Evolutionary conservation across 352 stramenopile genomes (phyloP).

Genomic region (Phytopythium aichiense): DNA sequence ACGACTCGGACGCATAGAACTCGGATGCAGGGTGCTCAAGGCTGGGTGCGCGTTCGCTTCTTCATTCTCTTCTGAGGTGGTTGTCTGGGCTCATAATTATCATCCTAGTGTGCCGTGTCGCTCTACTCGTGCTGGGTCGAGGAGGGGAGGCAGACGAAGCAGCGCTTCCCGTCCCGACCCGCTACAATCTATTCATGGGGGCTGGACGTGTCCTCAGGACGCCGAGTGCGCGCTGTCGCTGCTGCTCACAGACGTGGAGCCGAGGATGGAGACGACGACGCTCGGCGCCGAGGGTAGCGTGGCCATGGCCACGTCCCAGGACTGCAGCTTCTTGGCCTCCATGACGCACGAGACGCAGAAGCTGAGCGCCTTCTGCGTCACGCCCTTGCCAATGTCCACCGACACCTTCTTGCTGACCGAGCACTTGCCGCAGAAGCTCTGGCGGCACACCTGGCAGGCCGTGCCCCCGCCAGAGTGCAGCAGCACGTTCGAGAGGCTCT

Average conservation of each 20-base stretch:
- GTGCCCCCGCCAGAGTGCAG: constrained; percentile 22
- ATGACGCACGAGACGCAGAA: constrained; percentile 62
- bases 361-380: constrained; percentile 38
- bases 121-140: not conserved
- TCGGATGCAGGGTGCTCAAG: not conserved
- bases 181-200: constrained; percentile 8
- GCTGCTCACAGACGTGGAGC: constrained; percentile 4
- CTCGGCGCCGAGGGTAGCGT: constrained; percentile 14
- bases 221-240: constrained; percentile 3
- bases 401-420: constrained; percentile 40
- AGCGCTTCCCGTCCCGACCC: not conserved
- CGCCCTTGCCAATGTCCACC: constrained; percentile 28
- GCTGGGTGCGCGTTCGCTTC: not conserved
- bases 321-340: constrained; percentile 42
- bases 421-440: constrained; percentile 48
- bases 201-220: not conserved
- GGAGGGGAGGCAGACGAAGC: not conserved
- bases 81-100: constrained; percentile 7
- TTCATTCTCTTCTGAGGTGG: not conserved
- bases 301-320: constrained; percentile 37
- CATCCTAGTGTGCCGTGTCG: constrained; percentile 1
- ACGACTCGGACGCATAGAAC: not conserved
- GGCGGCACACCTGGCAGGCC: constrained; percentile 36
- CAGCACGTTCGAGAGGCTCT: constrained; percentile 24
- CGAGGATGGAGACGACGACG: constrained; percentile 8